Evolutionary conservation across 257 asterid species (phyloP), one percentile per base, ranked within the genome.

Genomic region (Solanum sitiens): DNA sequence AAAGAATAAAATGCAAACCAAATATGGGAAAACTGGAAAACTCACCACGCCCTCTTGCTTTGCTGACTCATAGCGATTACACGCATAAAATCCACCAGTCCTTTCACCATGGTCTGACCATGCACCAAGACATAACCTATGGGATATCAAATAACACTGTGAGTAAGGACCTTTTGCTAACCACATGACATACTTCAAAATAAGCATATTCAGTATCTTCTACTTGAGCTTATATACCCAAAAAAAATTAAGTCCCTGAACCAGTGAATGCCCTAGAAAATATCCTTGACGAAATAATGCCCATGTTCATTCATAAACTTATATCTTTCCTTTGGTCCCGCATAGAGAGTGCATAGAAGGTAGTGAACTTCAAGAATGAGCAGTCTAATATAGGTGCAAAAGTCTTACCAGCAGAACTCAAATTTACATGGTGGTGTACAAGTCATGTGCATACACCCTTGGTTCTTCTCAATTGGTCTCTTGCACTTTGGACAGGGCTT

Each of bases 381-480:
- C 74, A 53, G 74, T 73, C 39, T 53, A 35, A 35, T 56, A 21
- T 83, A 47, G 76, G 63, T 20, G 86, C 84, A 79, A 87, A 75
- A 68, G 59, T 44, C 90, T 89, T 95, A 96, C 99, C 99, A 97
- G 98, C 99, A 97, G 91, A 97, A 97, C 89, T 97, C 99, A 79
- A 95, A 96, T 92, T 97, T 97, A 96, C 99, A 97, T 2, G 99
- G 99, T 67, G 99, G 98, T 40, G 99, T 97, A 93, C 99, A 97
- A 84, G 99, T 96, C 98, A 97, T 96, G 92, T 97, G 99, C 99
- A 97, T 97, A 92, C 99, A 97, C 63, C 99, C 99, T 93, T 97
- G 99, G 89, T 97, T 96, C 94, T 97, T 97, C 93, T 97, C 99
- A 88, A 97, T 97, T 67, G 99, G 99, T 63, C 99, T 96, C 92